phyloP scores from a whole-genome alignment of 2,329 filamentous ascomycete species.

The Trichoderma breve region DNA sequence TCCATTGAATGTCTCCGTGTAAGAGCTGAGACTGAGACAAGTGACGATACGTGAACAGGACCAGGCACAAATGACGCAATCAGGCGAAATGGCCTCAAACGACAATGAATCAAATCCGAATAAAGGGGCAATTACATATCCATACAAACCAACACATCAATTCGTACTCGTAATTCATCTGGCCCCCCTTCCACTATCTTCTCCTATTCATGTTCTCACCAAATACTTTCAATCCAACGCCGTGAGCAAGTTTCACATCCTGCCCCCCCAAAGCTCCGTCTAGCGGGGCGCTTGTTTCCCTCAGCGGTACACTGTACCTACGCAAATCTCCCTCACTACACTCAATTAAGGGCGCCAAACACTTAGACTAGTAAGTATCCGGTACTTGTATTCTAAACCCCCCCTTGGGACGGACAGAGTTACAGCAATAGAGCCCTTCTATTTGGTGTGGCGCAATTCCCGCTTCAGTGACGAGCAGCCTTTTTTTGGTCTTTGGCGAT shows the following conservation, averaged over 20 bases:
- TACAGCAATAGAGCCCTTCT: background rate
- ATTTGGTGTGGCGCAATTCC: conserved; percentile 15
- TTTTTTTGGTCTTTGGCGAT: background rate
- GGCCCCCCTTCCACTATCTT: background rate
- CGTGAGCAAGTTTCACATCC: conserved; percentile 13
- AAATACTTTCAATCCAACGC: background rate
- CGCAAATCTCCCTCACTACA: background rate
- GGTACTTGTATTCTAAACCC: background rate
- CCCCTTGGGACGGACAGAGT: background rate
- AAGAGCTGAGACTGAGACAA: background rate
- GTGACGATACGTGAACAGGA: background rate
- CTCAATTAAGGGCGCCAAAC: no score
- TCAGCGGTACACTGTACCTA: background rate
- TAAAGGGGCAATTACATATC: background rate
- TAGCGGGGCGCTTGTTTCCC: background rate
- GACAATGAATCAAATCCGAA: background rate
- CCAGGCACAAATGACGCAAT: background rate
- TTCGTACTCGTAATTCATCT: background rate
- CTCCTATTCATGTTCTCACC: background rate
- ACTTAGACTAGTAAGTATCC: background rate
- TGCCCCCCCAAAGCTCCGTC: background rate
- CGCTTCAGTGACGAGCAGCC: background rate
- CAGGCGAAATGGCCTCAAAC: background rate
- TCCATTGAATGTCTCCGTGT: background rate
- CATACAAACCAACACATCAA: background rate